phyloP scores from a whole-genome alignment of 306 rosid genomes.

The Castanea crenata region DNA sequence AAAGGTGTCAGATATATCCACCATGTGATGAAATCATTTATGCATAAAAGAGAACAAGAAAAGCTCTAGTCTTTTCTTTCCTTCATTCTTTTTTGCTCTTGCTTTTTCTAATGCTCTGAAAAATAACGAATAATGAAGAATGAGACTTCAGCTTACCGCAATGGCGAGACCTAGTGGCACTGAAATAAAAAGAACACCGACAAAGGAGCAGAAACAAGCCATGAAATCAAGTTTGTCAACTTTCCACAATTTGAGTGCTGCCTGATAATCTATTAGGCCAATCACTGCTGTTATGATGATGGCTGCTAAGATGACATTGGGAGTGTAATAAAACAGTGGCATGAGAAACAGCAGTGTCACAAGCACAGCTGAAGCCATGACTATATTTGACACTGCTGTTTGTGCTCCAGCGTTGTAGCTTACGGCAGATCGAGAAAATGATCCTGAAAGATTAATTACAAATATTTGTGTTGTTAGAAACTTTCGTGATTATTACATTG shows the following conservation, averaged over 20 bases:
- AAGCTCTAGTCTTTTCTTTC: too few relatives aligned
- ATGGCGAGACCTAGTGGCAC: slow-evolving; percentile 92
- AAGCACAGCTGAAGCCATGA: slow-evolving; percentile 91
- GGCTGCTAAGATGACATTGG: slow-evolving; percentile 80
- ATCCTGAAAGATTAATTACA: slow-evolving; percentile 54
- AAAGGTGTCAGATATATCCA: slow-evolving; percentile 6
- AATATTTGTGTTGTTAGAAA: background rate
- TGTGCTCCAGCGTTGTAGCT: slow-evolving; percentile 92
- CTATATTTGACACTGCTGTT: slow-evolving; percentile 78
- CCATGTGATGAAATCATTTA: background rate
- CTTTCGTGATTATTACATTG: background rate
- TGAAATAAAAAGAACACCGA: slow-evolving; percentile 90
- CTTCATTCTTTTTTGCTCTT: too few relatives aligned
- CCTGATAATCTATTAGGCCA: slow-evolving; percentile 76
- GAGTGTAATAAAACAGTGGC: slow-evolving; percentile 94
- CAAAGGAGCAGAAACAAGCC: slow-evolving; percentile 84
- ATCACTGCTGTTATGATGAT: slow-evolving; percentile 93
- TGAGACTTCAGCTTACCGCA: slow-evolving; percentile 51
- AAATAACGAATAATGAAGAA: background rate
- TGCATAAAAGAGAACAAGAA: too few relatives aligned
- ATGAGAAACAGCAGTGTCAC: slow-evolving; percentile 88
- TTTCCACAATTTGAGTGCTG: slow-evolving; percentile 72
- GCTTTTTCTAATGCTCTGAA: too few relatives aligned
- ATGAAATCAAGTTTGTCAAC: slow-evolving; percentile 94
- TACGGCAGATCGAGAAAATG: slow-evolving; percentile 96